Percentiles rank a stretch among this genome's conserved stretches.
phyloP scores from a whole-genome alignment of 352 stramenopile species.

The Phytopythium montanum region DNA sequence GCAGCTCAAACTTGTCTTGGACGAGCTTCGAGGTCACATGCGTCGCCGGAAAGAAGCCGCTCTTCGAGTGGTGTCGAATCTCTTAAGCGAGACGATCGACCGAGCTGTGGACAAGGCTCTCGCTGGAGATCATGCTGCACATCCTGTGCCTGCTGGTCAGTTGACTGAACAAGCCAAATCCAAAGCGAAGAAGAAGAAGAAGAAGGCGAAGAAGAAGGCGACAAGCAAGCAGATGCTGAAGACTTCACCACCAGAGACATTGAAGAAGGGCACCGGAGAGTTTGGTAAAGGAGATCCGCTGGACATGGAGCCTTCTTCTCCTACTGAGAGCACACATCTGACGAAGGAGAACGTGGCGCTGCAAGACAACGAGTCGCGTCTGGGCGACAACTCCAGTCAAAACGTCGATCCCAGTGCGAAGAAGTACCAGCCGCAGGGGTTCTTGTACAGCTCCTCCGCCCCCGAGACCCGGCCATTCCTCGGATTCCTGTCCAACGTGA shows the following conservation, averaged over 20 bases:
- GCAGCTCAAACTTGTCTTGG: slow-evolving; percentile 36
- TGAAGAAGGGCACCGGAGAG: neutral
- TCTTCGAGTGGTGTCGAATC: slow-evolving; percentile 19
- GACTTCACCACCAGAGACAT: slow-evolving; percentile 10
- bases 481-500: slow-evolving; percentile 12
- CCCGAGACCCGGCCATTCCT: slow-evolving; percentile 10
- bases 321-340: neutral
- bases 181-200: slow-evolving; percentile 26
- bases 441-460: slow-evolving; percentile 3
- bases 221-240: slow-evolving; percentile 29
- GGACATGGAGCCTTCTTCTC: neutral
- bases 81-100: slow-evolving; percentile 43
- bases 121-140: slow-evolving; percentile 8
- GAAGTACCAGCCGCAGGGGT: neutral
- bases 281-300: neutral
- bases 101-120: slow-evolving; percentile 16
- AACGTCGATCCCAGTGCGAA: neutral
- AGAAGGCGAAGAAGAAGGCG: slow-evolving; percentile 20
- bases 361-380: neutral
- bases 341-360: slow-evolving; percentile 2
- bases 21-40: slow-evolving; percentile 33
- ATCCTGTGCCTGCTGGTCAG: no score
- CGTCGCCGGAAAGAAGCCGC: slow-evolving; percentile 22
- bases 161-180: neutral
- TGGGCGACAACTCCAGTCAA: neutral